A percentile compares a stretch with the other conserved stretches of the same genome.
Conservation (phyloP, 441 rosid genomes). For the Gossypium laxum region DNA sequence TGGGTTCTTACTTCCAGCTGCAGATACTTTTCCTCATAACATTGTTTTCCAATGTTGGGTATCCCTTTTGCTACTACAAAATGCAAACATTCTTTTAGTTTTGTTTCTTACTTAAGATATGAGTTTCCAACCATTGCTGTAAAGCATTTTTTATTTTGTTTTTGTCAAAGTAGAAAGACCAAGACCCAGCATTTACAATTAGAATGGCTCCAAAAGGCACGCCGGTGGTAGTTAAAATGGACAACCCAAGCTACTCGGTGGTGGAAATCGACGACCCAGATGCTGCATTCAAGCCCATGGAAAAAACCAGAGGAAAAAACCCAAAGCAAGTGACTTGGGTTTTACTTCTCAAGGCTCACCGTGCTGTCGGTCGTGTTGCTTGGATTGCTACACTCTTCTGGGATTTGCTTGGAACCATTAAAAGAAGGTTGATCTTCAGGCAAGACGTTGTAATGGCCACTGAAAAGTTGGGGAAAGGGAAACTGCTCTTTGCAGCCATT, state of each 20-base stretch:
- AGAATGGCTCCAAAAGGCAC: conserved; percentile 32
- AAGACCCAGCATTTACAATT: no score
- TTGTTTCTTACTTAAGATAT: conserved; percentile 34
- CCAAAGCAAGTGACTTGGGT: conserved; percentile 88
- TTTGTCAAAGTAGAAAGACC: no score
- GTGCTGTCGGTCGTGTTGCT: conserved; percentile 70
- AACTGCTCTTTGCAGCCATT: conserved; percentile 46
- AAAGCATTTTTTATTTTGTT: background rate
- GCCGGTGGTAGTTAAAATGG: conserved; percentile 81
- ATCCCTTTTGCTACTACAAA: conserved; percentile 15
- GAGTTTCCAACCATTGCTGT: conserved; percentile 23
- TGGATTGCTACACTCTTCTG: conserved; percentile 64
- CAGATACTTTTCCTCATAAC: conserved; percentile 42
- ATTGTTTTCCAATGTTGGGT: conserved; percentile 29
- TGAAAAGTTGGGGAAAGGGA: conserved; percentile 58
- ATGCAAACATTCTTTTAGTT: conserved; percentile 8
- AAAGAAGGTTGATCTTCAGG: conserved; percentile 52
- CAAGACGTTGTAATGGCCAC: conserved; percentile 47
- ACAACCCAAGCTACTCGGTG: conserved; percentile 65
- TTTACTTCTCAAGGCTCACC: conserved; percentile 74
- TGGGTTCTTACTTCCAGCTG: conserved; percentile 25
- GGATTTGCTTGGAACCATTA: conserved; percentile 67
- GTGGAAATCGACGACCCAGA: conserved; percentile 81
- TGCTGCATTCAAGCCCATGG: conserved; percentile 67
- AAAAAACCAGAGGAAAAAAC: conserved; percentile 68